Evolutionary conservation across 345 rosid species (phyloP).

Genomic region (Salix viminalis): DNA sequence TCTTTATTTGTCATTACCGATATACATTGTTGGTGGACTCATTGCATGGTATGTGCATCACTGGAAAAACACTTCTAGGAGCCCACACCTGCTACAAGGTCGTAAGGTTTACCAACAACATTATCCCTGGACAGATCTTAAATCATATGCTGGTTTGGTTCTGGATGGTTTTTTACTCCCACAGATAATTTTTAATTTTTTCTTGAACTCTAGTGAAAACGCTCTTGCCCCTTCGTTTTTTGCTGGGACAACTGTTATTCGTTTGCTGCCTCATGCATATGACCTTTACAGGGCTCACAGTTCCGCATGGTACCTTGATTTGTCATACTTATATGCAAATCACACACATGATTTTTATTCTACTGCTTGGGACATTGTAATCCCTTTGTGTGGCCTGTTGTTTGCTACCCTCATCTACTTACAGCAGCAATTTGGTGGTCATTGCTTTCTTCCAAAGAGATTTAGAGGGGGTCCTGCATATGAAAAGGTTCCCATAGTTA

Average conservation of each 20-base stretch:
- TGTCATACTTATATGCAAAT: constrained; percentile 70
- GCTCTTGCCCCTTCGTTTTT: constrained; percentile 57
- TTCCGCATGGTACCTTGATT: constrained; percentile 47
- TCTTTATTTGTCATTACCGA: constrained; percentile 46
- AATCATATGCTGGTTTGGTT: constrained; percentile 74
- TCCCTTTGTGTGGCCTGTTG: constrained; percentile 51
- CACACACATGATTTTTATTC: constrained; percentile 74
- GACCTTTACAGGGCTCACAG: constrained; percentile 74
- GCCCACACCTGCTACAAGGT: constrained; percentile 21
- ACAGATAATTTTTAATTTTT: constrained; percentile 66
- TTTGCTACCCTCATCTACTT: constrained; percentile 53
- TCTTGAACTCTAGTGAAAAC: constrained; percentile 41
- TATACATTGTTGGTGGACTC: constrained; percentile 59
- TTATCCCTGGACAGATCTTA: constrained; percentile 54
- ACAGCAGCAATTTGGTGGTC: constrained; percentile 75
- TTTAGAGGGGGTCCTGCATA: constrained; percentile 41
- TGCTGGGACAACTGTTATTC: constrained; percentile 55
- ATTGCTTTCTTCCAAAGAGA: constrained; percentile 54
- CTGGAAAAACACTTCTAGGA: constrained; percentile 30
- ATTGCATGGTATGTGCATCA: constrained; percentile 55
- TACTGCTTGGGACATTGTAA: constrained; percentile 74
- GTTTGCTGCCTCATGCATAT: constrained; percentile 75
- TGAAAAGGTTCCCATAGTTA: constrained; percentile 46
- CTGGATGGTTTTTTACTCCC: constrained; percentile 79
- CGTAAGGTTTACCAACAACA: constrained; percentile 30